These are phyloP conservation scores for Leccinum disarticulatum DNA, from an alignment of 768 basidiomycete species.

Conservation along the genomic window DNA sequence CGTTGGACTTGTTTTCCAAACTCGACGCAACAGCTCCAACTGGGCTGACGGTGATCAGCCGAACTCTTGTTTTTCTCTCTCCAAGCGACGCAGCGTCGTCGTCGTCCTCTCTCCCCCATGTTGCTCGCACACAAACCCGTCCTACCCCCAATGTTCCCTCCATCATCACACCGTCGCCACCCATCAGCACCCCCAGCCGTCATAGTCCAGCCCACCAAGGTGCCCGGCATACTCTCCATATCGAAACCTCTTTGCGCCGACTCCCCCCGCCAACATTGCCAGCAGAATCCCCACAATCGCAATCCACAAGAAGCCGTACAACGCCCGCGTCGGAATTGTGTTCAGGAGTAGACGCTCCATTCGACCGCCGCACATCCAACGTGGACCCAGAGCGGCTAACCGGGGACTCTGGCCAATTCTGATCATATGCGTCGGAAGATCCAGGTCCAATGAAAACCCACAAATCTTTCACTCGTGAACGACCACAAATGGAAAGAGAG, in stretches of 20 bases:
- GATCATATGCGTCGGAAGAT: slow-evolving; percentile 30
- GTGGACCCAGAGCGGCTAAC: slow-evolving; percentile 37
- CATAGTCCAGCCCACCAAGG: slow-evolving; percentile 69
- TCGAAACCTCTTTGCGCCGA: slow-evolving; percentile 51
- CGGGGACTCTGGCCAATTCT: slow-evolving; percentile 35
- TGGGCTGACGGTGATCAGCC: slow-evolving; percentile 32
- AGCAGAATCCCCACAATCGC: slow-evolving; percentile 34
- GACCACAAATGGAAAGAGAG: slow-evolving; percentile 69
- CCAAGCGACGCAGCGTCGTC: neutral
- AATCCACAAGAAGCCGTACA: slow-evolving; percentile 32
- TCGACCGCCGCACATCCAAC: slow-evolving; percentile 37
- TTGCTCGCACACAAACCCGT: slow-evolving; percentile 43
- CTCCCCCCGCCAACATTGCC: slow-evolving; percentile 36
- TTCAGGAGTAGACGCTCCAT: slow-evolving; percentile 34
- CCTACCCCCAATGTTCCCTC: slow-evolving; percentile 29
- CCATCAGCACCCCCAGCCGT: slow-evolving; percentile 70
- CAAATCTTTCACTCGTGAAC: slow-evolving; percentile 71
- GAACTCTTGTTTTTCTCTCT: slow-evolving; percentile 28
- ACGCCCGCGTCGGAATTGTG: slow-evolving; percentile 25
- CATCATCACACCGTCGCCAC: slow-evolving; percentile 54
- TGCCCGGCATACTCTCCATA: slow-evolving; percentile 70
- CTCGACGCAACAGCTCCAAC: slow-evolving; percentile 32
- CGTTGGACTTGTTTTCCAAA: too few species aligned
- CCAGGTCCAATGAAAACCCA: slow-evolving; percentile 73
- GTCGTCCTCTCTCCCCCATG: slow-evolving; percentile 30